Evolutionary conservation across 2,329 filamentous ascomycete genomes (phyloP), one percentile per base, ranked within the genome.

Genomic region (Fusarium succisae): DNA sequence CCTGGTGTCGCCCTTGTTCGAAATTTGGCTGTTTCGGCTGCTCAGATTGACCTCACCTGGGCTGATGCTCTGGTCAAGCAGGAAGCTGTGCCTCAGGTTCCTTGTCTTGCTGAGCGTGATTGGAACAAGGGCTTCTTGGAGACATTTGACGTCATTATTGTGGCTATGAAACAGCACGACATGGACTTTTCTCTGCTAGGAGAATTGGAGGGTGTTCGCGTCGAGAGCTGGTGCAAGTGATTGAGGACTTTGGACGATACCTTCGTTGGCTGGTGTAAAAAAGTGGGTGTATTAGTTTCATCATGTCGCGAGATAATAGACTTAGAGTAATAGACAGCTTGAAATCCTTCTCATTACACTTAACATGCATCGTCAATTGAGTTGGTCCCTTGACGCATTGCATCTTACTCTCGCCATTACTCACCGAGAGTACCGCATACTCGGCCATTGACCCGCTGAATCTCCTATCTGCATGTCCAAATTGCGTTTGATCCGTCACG

Each of bases 351-450:
- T 20, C 17, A 37, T 2, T 53, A 4, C 4, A 3, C n/a, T 37
- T 26, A 13, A 12, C 3, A 8, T 14, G 0, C 0, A 14, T 11
- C 12, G 8, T 32, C 10, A 3, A 11, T n/a, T 3, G 4, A 30
- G 0, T 18, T 50, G 10, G 2, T n/a, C 3, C 2, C 7, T 32
- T n/a, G 3, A 48, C 6, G 20, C 3, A 22, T 17, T 22, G 3
- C 45, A 14, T 28, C 6, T 48, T 12, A 11, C 12, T 1, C 0
- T n/a, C 15, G 5, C 38, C 12, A 39, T 8, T 22, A 8, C 14
- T 39, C 38, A 14, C n/a, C n/a, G n/a, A n/a, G n/a, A n/a, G n/a
- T n/a, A n/a, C n/a, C n/a, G n/a, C n/a, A n/a, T n/a, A n/a, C n/a
- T n/a, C n/a, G n/a, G n/a, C n/a, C n/a, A n/a, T 37, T 37, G 1